Evolutionary conservation across 257 asterid genomes (phyloP).

Genomic region (Penstemon barbatus): DNA sequence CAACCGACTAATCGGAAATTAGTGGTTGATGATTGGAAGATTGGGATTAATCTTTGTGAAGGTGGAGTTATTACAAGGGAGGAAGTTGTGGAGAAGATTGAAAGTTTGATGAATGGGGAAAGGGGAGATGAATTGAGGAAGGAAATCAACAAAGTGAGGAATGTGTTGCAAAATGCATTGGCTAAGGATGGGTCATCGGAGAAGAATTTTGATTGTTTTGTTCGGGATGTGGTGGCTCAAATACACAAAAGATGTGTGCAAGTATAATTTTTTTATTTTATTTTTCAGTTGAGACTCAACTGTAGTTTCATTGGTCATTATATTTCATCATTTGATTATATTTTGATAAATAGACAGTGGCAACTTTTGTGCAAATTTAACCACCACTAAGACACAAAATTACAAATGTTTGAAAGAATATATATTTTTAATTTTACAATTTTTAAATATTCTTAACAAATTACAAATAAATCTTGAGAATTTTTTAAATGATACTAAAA

Average conservation of each 20-base stretch:
- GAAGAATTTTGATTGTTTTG: constrained; percentile 45
- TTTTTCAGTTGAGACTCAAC: no score
- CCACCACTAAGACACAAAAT: no score
- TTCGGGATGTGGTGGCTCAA: constrained; percentile 43
- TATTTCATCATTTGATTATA: no score
- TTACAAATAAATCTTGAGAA: no score
- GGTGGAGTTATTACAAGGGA: constrained; percentile 29
- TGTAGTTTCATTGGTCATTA: background rate
- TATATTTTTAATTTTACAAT: no score
- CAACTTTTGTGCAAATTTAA: no score
- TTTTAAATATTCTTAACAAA: no score
- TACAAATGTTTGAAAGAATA: no score
- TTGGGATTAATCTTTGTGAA: constrained; percentile 58
- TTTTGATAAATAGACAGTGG: no score
- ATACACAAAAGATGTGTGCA: constrained; percentile 14
- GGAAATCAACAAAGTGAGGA: constrained; percentile 35
- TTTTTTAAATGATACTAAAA: no score
- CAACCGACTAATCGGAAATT: constrained; percentile 67
- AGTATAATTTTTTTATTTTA: no score
- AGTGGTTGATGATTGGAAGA: constrained; percentile 74
- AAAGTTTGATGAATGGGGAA: constrained; percentile 45
- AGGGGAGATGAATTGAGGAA: constrained; percentile 34
- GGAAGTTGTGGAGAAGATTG: constrained; percentile 52
- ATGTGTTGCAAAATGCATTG: constrained; percentile 38
- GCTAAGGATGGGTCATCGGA: constrained; percentile 52